Evolutionary conservation across 768 basidiomycete genomes (phyloP), one percentile per base, ranked within the genome.

Genomic region (Tephrocybe sp.): DNA sequence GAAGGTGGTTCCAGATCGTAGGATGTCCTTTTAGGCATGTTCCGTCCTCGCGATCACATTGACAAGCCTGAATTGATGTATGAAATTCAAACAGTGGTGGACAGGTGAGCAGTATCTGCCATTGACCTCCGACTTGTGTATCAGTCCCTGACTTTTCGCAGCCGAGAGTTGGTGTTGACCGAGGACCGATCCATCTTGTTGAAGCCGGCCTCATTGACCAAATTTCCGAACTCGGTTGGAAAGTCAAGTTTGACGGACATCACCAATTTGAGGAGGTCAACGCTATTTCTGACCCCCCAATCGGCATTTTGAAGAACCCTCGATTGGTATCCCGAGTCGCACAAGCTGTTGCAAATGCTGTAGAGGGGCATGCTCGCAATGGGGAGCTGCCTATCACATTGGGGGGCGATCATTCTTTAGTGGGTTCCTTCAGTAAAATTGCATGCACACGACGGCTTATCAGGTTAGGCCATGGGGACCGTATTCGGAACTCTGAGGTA

Each of bases 331-430:
- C 89, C 21, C 77, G 79, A 13, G 95, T 98, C 35, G 84, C 82
- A 55, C 66, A 92, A 65, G 79, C 85, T 36, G 86, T 98, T 30
- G 84, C 89, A n/a, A 69, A 77, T 28, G 83, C 71, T 26, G 88
- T 98, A n/a, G 82, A 82, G 11, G 78, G 63, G 2, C 89, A 94
- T 67, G 84, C 82, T 21, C 78, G 78, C 69, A 82, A 83, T 45
- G 93, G 96, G 1, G 79, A 84, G 60, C 73, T 99, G 19, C 89
- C 94, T 8, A 73, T 99, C 11, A 98, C 94, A 1, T 74, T 98
- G 6, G 97, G 97, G 9, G 97, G 97, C 11, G 97, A 99, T 63
- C 97, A 99, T 69, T 95, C 92, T 49, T 72, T 98, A 65, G 91
- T 89, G 52, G 46, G 84, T 75, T 41, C 47, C 18, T 24, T 44